Conservation (phyloP, 75 land plant genomes). For the Larix kaempferi region DNA sequence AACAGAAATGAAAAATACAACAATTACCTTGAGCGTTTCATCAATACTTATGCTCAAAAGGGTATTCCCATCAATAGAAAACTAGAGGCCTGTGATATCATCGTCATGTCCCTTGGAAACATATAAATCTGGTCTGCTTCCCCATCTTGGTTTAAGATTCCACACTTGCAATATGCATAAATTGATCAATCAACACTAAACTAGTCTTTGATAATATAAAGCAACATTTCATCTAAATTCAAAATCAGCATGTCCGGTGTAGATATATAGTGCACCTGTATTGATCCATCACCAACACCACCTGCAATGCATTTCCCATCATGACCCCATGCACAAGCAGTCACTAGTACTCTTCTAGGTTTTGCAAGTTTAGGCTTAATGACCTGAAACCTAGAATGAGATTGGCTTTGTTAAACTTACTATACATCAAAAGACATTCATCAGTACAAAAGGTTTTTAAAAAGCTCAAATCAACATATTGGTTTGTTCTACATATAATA, state of each 20-base stretch:
- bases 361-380: slow-evolving; percentile 95
- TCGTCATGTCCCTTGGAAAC: slow-evolving; percentile 79
- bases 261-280: slow-evolving; percentile 58
- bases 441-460: neutral
- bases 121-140: slow-evolving; percentile 92
- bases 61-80: slow-evolving; percentile 74
- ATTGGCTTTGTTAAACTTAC: neutral
- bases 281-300: slow-evolving; percentile 95
- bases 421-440: neutral
- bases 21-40: slow-evolving; percentile 73
- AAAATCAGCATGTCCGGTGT: neutral
- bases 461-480: neutral
- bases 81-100: slow-evolving; percentile 84
- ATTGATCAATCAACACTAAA: neutral
- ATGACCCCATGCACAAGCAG: slow-evolving; percentile 89
- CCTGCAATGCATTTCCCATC: slow-evolving; percentile 93
- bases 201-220: neutral
- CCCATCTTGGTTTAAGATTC: slow-evolving; percentile 97
- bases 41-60: slow-evolving; percentile 89
- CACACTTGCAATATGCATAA: slow-evolving; percentile 55
- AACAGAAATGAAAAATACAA: neutral
- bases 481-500: neutral
- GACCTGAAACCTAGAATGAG: slow-evolving; percentile 41
- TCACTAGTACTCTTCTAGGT: slow-evolving; percentile 91
- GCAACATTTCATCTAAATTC: neutral